Conservation (phyloP, 176 grass and related monocot species). For the Phoenix roebelenii region DNA sequence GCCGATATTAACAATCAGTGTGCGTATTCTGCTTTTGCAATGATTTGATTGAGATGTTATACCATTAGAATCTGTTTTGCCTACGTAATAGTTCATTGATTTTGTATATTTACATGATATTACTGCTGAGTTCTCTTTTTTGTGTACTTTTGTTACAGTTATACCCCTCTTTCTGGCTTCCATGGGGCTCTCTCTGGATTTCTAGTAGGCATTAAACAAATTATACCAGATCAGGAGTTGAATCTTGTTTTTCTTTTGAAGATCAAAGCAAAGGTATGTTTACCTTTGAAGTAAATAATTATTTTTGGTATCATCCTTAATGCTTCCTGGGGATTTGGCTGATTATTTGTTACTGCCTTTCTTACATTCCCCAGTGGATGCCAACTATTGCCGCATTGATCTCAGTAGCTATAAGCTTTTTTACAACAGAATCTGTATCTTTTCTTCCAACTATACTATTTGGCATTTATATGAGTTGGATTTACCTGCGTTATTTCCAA, state of each 20-base stretch:
- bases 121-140: not conserved
- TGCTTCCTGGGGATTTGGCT: too few species aligned
- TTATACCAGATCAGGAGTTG: slow-evolving; percentile 88
- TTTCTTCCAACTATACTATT: slow-evolving; percentile 75
- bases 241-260: slow-evolving; percentile 70
- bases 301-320: too few species aligned
- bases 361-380: slow-evolving; percentile 43
- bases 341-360: too few species aligned
- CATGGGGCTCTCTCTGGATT: slow-evolving; percentile 84
- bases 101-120: too few species aligned
- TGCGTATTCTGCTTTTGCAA: too few species aligned
- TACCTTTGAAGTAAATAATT: too few species aligned
- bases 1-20: too few species aligned
- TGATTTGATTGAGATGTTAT: too few species aligned
- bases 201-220: slow-evolving; percentile 84
- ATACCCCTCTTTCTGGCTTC: slow-evolving; percentile 91
- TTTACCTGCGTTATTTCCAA: slow-evolving; percentile 96
- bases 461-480: slow-evolving; percentile 97
- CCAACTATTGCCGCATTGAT: slow-evolving; percentile 64
- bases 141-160: slow-evolving; percentile 40
- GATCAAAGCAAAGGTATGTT: slow-evolving; percentile 75
- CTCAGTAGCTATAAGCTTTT: slow-evolving; percentile 59
- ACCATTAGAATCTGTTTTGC: too few species aligned
- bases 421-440: slow-evolving; percentile 46
- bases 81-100: too few species aligned